A percentile compares a stretch with the other conserved stretches of the same genome.
phyloP scores from a whole-genome alignment of 352 stramenopile genomes.

The Phytophthora kernoviae region DNA sequence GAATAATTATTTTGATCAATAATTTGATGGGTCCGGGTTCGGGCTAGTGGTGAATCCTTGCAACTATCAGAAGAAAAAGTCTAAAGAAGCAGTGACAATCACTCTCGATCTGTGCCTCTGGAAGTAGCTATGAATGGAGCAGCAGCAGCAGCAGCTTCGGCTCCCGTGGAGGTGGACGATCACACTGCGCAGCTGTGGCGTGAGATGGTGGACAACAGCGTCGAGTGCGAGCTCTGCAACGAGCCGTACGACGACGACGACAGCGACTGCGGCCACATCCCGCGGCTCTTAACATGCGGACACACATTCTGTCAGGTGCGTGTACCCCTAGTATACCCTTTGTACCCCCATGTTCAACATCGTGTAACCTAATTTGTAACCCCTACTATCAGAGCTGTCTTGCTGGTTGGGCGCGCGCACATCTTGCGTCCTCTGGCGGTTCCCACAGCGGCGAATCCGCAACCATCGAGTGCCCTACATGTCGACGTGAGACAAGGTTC shows the following conservation, averaged over 20 bases:
- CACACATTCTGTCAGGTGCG: slow-evolving; percentile 85
- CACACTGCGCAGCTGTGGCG: slow-evolving; percentile 60
- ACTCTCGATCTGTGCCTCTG: too few species aligned
- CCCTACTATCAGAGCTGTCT: slow-evolving; percentile 48
- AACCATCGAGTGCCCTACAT: slow-evolving; percentile 76
- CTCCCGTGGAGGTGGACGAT: slow-evolving; percentile 47
- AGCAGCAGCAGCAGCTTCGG: too few species aligned
- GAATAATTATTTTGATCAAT: too few species aligned
- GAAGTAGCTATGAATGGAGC: slow-evolving; percentile 18
- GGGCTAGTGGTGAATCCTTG: too few species aligned
- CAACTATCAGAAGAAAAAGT: too few species aligned
- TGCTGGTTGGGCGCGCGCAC: slow-evolving; percentile 60
- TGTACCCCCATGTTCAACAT: too few species aligned
- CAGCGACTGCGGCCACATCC: slow-evolving; percentile 61
- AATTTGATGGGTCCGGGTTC: too few species aligned
- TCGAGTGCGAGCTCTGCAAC: slow-evolving; percentile 89
- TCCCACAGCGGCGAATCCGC: slow-evolving; percentile 27
- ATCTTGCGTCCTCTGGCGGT: neutral
- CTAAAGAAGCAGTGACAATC: too few species aligned
- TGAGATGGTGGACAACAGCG: slow-evolving; percentile 75
- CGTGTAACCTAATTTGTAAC: slow-evolving; percentile 9
- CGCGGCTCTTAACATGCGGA: slow-evolving; percentile 72
- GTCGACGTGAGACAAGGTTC: slow-evolving; percentile 59
- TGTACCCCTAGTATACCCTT: slow-evolving; percentile 1
- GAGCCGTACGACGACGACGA: slow-evolving; percentile 79